Evolutionary conservation across 1,284 basidiomycete species (phyloP).

Genomic region (Heterobasidion annosum): DNA sequence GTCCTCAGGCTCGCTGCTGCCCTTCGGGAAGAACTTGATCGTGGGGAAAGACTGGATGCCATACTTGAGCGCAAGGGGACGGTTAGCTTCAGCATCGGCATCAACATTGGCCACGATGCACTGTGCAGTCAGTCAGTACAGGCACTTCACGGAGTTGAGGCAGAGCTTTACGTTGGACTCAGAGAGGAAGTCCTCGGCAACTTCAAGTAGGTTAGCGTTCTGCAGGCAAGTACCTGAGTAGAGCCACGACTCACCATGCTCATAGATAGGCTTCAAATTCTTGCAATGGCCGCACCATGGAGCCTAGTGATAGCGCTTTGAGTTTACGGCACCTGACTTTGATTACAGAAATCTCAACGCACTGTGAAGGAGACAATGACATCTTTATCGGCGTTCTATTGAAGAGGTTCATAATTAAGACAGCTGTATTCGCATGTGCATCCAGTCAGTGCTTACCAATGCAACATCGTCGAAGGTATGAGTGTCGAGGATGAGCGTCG

Average conservation of each 20-base stretch:
- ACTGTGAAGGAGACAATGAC: conserved; percentile 90
- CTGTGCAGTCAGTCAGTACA: conserved; percentile 23
- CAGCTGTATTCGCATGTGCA: conserved; percentile 1
- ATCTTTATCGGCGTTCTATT: conserved; percentile 66
- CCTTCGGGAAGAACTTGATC: conserved; percentile 91
- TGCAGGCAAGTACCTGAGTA: too few species aligned
- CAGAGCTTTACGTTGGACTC: conserved; percentile 58
- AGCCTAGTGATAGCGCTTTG: conserved; percentile 27
- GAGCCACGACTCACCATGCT: conserved; percentile 36
- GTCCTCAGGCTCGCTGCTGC: conserved; percentile 38
- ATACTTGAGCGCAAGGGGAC: conserved; percentile 66
- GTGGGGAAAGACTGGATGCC: conserved; percentile 79
- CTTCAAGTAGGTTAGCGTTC: conserved; percentile 18
- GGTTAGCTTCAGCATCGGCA: conserved; percentile 80
- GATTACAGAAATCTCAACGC: conserved; percentile 2
- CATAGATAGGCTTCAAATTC: conserved; percentile 80
- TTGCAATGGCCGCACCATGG: conserved; percentile 90
- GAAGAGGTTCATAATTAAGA: not conserved
- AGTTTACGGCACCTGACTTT: too few species aligned
- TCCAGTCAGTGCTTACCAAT: conserved; percentile 30
- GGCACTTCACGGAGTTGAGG: not conserved
- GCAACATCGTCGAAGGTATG: conserved; percentile 74
- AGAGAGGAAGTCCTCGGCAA: conserved; percentile 70
- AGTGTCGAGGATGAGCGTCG: conserved; percentile 59
- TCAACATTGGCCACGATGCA: conserved; percentile 88